Evolutionary conservation across 768 basidiomycete species (phyloP).

Genomic region (Gloeostereum incarnatum): DNA sequence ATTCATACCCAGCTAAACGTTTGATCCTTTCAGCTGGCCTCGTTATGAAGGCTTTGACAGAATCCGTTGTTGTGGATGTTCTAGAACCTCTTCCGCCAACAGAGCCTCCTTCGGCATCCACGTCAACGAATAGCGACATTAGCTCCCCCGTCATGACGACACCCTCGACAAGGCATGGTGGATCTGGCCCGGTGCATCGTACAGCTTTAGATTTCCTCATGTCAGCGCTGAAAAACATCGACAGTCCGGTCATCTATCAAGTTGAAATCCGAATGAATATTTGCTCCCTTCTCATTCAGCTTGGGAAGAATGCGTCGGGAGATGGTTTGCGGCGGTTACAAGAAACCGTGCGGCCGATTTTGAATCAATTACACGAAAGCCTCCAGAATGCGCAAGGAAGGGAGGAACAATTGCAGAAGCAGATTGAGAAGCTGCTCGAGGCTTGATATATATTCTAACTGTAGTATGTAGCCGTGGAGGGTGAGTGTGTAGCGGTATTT

Average conservation of each 20-base stretch:
- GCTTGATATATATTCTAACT: no score
- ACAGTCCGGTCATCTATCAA: constrained; percentile 51
- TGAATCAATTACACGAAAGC: constrained; percentile 38
- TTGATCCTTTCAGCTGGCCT: constrained; percentile 30
- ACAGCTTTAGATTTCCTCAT: constrained; percentile 64
- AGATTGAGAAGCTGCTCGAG: constrained; percentile 29
- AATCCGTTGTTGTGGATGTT: no score
- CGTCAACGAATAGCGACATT: constrained; percentile 32
- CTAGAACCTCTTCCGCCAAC: constrained; percentile 19
- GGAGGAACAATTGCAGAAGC: constrained; percentile 31
- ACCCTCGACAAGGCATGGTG: constrained; percentile 21
- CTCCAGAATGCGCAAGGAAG: constrained; percentile 23
- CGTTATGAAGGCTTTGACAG: constrained; percentile 54
- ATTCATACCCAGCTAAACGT: constrained; percentile 4
- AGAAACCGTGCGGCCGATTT: constrained; percentile 35
- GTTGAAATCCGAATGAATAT: constrained; percentile 71
- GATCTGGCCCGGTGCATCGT: constrained; percentile 33
- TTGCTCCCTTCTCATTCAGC: constrained; percentile 61
- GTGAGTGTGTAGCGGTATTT: no score
- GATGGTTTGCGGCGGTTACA: constrained; percentile 41
- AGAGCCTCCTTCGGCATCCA: constrained; percentile 24
- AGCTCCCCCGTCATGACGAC: constrained; percentile 40
- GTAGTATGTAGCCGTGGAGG: no score
- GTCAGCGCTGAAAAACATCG: constrained; percentile 47
- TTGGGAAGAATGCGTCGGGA: constrained; percentile 43